phyloP scores from a whole-genome alignment of 108 stramenopile species.

The Skeletonema grethae region DNA sequence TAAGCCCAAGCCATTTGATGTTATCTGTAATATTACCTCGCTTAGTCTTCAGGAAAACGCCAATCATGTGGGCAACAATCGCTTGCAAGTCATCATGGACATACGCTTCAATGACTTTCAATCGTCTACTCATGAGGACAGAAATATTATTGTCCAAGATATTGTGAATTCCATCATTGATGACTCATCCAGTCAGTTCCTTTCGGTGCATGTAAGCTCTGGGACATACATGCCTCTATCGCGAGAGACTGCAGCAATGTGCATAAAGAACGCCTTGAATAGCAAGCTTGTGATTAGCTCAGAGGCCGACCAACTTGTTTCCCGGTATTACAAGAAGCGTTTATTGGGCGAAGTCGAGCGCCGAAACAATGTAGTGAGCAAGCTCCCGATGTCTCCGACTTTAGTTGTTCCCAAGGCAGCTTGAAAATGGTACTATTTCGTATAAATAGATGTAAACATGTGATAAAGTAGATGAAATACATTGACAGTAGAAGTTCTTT shows the following conservation, averaged over 20 bases:
- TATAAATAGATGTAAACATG: neutral
- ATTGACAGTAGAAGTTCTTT: too few relatives aligned
- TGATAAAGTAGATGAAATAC: neutral
- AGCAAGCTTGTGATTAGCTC: neutral
- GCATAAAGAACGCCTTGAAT: neutral
- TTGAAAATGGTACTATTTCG: neutral
- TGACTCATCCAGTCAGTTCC: conserved; percentile 12
- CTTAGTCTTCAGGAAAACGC: neutral
- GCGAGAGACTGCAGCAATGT: neutral
- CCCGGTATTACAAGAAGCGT: neutral
- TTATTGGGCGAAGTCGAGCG: neutral
- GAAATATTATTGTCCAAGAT: neutral
- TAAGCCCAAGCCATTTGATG: conserved; percentile 13
- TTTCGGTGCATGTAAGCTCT: neutral
- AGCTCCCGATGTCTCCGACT: neutral
- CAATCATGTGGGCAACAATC: conserved; percentile 15
- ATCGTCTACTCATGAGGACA: neutral
- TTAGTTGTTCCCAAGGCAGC: neutral
- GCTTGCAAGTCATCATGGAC: conserved; percentile 9
- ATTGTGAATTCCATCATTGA: conserved; percentile 15
- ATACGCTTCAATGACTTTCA: neutral
- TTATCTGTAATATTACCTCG: conserved; percentile 1
- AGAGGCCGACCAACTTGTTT: neutral
- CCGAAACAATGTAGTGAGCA: neutral
- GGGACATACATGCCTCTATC: neutral